These are phyloP conservation scores for Xylariaceae sp. DNA, from an alignment of 2,329 filamentous ascomycete genomes.

Conservation along the genomic window DNA sequence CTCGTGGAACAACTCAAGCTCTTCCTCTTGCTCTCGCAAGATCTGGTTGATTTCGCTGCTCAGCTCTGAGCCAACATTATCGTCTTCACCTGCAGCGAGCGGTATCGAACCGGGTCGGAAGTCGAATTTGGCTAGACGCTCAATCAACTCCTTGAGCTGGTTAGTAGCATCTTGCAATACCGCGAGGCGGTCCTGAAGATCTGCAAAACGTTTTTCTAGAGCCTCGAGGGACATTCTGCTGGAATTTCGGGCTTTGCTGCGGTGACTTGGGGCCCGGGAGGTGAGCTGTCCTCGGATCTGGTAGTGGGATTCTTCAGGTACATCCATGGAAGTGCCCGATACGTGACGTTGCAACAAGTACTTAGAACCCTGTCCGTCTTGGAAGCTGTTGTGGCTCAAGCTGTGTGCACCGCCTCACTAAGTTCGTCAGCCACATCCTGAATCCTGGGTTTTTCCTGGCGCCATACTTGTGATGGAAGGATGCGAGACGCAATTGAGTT, in stretches of 20 bases:
- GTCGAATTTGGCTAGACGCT: constrained; percentile 52
- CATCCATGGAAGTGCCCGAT: too few species aligned
- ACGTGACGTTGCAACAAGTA: constrained; percentile 5
- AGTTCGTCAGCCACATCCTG: constrained; percentile 8
- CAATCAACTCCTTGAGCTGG: constrained; percentile 56
- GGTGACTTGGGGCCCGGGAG: background rate
- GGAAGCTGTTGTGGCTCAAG: background rate
- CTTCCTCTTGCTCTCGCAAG: constrained; percentile 75
- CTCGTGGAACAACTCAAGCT: constrained; percentile 74
- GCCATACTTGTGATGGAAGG: too few species aligned
- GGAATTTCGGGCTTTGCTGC: background rate
- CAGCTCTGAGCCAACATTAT: constrained; percentile 64
- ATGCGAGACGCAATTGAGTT: too few species aligned
- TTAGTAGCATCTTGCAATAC: constrained; percentile 57
- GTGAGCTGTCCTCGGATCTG: background rate
- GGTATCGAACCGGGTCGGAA: constrained; percentile 57
- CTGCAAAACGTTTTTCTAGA: constrained; percentile 56
- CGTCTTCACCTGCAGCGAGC: constrained; percentile 43
- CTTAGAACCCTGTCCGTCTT: background rate
- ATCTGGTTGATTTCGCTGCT: constrained; percentile 74
- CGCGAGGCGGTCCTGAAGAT: constrained; percentile 56
- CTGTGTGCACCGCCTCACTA: constrained; percentile 1
- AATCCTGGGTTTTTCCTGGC: too few species aligned
- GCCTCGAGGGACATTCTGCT: constrained; percentile 51
- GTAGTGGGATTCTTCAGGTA: background rate